A percentile compares a stretch with the other conserved stretches of the same genome.
These are phyloP conservation scores for Ustilago esculenta DNA, from an alignment of 1,284 basidiomycete species.

Conservation along the genomic window DNA sequence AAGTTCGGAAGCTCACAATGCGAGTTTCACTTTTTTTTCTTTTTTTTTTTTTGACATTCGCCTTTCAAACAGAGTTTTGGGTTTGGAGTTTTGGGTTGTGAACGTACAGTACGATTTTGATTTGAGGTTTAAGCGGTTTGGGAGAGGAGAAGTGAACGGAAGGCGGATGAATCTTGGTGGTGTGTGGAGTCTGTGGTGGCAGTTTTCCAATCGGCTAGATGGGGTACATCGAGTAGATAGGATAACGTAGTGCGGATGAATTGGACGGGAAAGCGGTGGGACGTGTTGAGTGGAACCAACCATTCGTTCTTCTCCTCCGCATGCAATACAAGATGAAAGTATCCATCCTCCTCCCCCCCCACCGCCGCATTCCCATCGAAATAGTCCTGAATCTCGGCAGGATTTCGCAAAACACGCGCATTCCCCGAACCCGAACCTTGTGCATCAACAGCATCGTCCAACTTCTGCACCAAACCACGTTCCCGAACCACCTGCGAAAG, in stretches of 20 bases:
- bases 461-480: neutral
- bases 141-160: too few relatives aligned
- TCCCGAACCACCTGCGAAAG: neutral
- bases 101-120: neutral
- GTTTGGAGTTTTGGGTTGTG: too few relatives aligned
- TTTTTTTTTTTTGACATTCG: too few relatives aligned
- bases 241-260: slow-evolving; percentile 48
- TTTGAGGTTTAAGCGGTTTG: too few relatives aligned
- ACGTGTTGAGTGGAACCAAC: slow-evolving; percentile 16
- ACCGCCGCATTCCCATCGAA: slow-evolving; percentile 19
- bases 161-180: too few relatives aligned
- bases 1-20: too few relatives aligned
- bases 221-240: slow-evolving; percentile 32
- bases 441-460: slow-evolving; percentile 8
- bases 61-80: neutral
- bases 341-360: slow-evolving; percentile 27
- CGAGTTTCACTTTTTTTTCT: too few relatives aligned
- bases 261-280: slow-evolving; percentile 31
- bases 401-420: neutral
- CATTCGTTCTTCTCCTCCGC: slow-evolving; percentile 12
- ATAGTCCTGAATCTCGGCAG: slow-evolving; percentile 1
- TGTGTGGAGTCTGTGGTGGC: too few relatives aligned
- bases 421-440: neutral
- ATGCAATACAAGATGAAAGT: slow-evolving; percentile 17
- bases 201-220: slow-evolving; percentile 58